These are phyloP conservation scores for Cercospora janseana DNA, from an alignment of 2,329 filamentous ascomycete species.

Conservation along the genomic window DNA sequence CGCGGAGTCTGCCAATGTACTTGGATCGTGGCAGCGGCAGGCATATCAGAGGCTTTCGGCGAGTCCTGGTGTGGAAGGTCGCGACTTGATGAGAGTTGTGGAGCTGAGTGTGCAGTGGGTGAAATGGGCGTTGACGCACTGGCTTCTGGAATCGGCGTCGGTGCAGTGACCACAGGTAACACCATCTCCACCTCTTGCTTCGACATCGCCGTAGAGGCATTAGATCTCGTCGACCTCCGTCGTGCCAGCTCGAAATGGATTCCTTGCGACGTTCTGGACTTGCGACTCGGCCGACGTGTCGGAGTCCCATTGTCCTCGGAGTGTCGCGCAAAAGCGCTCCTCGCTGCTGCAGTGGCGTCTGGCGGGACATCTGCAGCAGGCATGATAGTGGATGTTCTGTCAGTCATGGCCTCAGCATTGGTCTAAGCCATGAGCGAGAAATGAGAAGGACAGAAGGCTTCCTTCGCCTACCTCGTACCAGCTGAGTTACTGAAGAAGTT, in stretches of 20 bases:
- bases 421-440: neutral
- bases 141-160: neutral
- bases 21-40: neutral
- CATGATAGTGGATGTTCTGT: conserved; percentile 4
- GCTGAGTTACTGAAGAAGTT: neutral
- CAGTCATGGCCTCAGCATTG: conserved; percentile 3
- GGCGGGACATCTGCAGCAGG: neutral
- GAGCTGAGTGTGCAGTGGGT: neutral
- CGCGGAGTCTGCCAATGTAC: conserved; percentile 43
- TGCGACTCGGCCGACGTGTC: conserved; percentile 9
- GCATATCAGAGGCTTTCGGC: neutral
- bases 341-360: conserved; percentile 5
- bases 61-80: neutral
- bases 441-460: neutral
- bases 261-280: conserved; percentile 8
- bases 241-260: conserved; percentile 10
- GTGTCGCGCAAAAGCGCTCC: conserved; percentile 9
- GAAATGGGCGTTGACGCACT: neutral
- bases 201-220: conserved; percentile 1
- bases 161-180: neutral
- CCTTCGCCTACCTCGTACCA: conserved; percentile 5
- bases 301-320: conserved; percentile 7
- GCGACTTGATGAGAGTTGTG: neutral
- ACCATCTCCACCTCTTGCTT: neutral
- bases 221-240: conserved; percentile 5